Evolutionary conservation across 2,329 filamentous ascomycete species (phyloP), one percentile per base, ranked within the genome.

Genomic region (Beauveria medogensis): DNA sequence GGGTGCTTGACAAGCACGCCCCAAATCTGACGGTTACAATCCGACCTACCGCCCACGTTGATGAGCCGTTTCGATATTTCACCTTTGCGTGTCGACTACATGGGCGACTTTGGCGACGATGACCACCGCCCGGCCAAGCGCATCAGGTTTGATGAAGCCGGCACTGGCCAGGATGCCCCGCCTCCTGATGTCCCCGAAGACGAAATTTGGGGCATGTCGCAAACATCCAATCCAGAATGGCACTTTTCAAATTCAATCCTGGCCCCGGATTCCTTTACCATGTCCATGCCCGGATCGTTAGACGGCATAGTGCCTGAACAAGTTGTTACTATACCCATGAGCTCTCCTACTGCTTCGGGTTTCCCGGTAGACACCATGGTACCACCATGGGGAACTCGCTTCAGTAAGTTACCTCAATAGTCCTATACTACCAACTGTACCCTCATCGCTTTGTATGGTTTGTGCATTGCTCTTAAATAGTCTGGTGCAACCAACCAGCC

Each of bases 121-220:
- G 24, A 44, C 22, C 51, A 46, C 34, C 59, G 59, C 43, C 52
- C 59, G 14, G 43, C 59, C 34, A 61, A 61, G 65, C 67, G 67
- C 60, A 52, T 65, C 64, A 67, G 64, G 64, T 34, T 66, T 56
- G 58, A 44, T 20, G 24, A 34, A 28, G 28, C 37, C 41, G 57
- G 9, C 24, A n/a, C 18, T 20, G 40, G 37, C 12, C 37, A 26
- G 8, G 22, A 14, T 20, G 26, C 34, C 16, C 34, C 37, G 8
- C 44, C 44, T 26, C 20, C 30, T 24, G 54, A 46, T n/a, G 54
- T 12, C 5, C 53, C 41, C 18, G 26, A 44, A 28, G 53, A 55
- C 18, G 41, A 55, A 5, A 16, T 20, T 22, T 40, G 55, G 55
- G 44, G 28, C 14, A 12, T 30, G 28, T 37, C 43, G 12, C 43